Evolutionary conservation across 108 stramenopile genomes (phyloP).

Genomic region (Cyclotella distinguenda): DNA sequence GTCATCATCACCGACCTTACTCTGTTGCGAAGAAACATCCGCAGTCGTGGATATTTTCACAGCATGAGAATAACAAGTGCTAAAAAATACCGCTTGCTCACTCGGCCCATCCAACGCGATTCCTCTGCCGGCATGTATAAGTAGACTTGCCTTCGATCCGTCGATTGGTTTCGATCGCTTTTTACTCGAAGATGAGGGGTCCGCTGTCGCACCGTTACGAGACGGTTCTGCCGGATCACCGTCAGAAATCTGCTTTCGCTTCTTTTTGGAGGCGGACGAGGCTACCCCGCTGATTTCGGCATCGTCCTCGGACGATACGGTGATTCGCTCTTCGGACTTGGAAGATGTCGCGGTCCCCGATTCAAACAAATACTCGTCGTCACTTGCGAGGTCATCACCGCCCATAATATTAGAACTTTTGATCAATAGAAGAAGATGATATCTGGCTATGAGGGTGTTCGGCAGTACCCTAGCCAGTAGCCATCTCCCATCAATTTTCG

Average conservation of each 20-base stretch:
- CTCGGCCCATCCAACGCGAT: slow-evolving; percentile 34
- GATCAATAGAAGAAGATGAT: background rate
- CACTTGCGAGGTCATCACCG: slow-evolving; percentile 82
- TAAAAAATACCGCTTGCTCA: slow-evolving; percentile 36
- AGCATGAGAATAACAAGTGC: slow-evolving; percentile 41
- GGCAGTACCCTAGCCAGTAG: background rate
- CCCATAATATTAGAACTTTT: slow-evolving; percentile 51
- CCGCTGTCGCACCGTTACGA: background rate
- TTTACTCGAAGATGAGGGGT: slow-evolving; percentile 29
- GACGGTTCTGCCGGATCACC: background rate
- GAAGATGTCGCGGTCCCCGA: slow-evolving; percentile 19
- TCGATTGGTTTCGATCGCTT: slow-evolving; percentile 19
- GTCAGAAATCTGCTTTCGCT: slow-evolving; percentile 18
- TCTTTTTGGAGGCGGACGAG: slow-evolving; percentile 15
- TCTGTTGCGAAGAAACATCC: slow-evolving; percentile 2
- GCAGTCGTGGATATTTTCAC: slow-evolving; percentile 20
- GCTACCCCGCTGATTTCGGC: slow-evolving; percentile 1
- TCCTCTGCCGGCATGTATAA: slow-evolving; percentile 52
- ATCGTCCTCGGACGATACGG: slow-evolving; percentile 21
- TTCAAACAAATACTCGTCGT: slow-evolving; percentile 70
- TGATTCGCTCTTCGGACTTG: background rate
- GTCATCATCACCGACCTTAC: background rate
- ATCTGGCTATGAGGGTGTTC: too few species aligned
- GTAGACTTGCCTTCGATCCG: slow-evolving; percentile 33
- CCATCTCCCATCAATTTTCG: too few species aligned